These are phyloP conservation scores for Hapsidospora chrysogenum DNA, from an alignment of 495 filamentous ascomycete species.

Conservation along the genomic window DNA sequence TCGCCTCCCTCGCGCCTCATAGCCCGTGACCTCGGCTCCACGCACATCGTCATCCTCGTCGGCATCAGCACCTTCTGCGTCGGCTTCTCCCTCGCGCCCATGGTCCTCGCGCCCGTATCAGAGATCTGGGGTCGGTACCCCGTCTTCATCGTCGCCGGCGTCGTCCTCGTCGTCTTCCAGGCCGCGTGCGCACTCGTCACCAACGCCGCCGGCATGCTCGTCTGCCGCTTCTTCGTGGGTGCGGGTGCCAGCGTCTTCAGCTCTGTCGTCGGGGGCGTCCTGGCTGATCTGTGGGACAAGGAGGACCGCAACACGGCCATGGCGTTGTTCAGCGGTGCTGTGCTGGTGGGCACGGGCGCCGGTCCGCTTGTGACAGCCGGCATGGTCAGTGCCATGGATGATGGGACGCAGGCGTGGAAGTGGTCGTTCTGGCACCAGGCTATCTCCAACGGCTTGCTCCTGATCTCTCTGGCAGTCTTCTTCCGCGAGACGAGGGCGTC, in stretches of 20 bases:
- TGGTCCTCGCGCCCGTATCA: slow-evolving; percentile 80
- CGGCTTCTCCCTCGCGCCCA: slow-evolving; percentile 75
- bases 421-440: slow-evolving; percentile 87
- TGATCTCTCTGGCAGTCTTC: slow-evolving; percentile 42
- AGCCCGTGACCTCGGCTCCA: slow-evolving; percentile 43
- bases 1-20: slow-evolving; percentile 49
- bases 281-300: slow-evolving; percentile 73
- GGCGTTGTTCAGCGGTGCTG: slow-evolving; percentile 65
- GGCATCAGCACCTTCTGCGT: slow-evolving; percentile 71
- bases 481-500: slow-evolving; percentile 76
- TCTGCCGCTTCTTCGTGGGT: slow-evolving; percentile 63
- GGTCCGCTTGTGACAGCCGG: slow-evolving; percentile 60
- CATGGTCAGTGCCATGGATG: slow-evolving; percentile 32
- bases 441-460: slow-evolving; percentile 46
- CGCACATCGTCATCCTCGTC: slow-evolving; percentile 46
- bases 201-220: slow-evolving; percentile 53
- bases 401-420: slow-evolving; percentile 38
- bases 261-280: slow-evolving; percentile 85
- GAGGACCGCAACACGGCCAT: slow-evolving; percentile 76
- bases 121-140: slow-evolving; percentile 75
- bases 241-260: slow-evolving; percentile 66
- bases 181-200: slow-evolving; percentile 61
- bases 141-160: slow-evolving; percentile 58
- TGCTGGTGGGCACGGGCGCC: slow-evolving; percentile 64
- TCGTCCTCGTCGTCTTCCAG: slow-evolving; percentile 50